phyloP scores from a whole-genome alignment of 495 filamentous ascomycete genomes.

The Hypoxylon rickii region DNA sequence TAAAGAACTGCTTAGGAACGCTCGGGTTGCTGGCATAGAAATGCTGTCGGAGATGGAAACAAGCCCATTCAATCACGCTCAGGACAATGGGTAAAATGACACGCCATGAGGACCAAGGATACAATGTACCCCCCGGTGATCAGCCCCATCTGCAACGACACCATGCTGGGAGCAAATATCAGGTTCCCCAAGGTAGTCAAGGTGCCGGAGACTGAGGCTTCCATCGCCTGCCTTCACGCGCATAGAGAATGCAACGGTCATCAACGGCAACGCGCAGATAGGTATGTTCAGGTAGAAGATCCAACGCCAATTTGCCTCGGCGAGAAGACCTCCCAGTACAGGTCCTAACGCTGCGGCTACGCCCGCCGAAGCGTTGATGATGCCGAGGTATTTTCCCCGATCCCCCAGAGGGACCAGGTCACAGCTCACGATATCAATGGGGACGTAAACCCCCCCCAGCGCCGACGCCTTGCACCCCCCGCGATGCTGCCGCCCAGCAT shows the following conservation, averaged over 20 bases:
- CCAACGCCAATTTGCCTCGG: slow-evolving; percentile 52
- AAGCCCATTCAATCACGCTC: neutral
- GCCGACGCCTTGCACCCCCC: slow-evolving; percentile 69
- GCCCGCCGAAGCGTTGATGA: slow-evolving; percentile 35
- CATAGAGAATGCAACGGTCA: slow-evolving; percentile 42
- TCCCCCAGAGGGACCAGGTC: slow-evolving; percentile 72
- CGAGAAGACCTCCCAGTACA: neutral
- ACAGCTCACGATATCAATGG: slow-evolving; percentile 71
- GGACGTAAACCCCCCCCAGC: slow-evolving; percentile 73
- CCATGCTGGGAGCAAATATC: slow-evolving; percentile 15
- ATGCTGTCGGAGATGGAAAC: neutral
- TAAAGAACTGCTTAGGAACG: neutral
- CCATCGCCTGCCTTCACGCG: neutral
- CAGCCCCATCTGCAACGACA: slow-evolving; percentile 50
- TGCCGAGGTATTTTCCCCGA: slow-evolving; percentile 60
- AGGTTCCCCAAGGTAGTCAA: slow-evolving; percentile 33
- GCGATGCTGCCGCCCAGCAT: slow-evolving; percentile 46
- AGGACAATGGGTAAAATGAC: slow-evolving; percentile 44
- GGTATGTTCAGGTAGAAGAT: slow-evolving; percentile 70
- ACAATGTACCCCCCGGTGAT: slow-evolving; percentile 58
- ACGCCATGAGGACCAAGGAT: slow-evolving; percentile 50
- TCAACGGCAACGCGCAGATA: slow-evolving; percentile 56
- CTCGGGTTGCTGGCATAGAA: neutral
- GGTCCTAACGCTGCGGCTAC: slow-evolving; percentile 1
- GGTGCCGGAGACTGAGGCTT: too few relatives aligned